Evolutionary conservation across 2,329 filamentous ascomycete species (phyloP).

Genomic region (Pseudogymnoascus sp.): DNA sequence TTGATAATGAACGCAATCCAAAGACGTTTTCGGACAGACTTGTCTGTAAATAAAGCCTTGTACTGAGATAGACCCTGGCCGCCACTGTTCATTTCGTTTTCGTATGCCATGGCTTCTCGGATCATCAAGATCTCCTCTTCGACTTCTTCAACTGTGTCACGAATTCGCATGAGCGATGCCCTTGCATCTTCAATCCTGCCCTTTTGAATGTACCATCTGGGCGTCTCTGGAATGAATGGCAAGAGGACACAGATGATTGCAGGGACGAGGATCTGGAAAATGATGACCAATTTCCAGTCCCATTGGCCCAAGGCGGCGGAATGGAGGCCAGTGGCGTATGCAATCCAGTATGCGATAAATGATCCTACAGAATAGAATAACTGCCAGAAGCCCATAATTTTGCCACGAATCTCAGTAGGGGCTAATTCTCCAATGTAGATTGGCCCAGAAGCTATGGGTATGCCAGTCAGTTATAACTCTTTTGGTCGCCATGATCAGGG

Average conservation of each 20-base stretch:
- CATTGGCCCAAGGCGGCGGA: constrained; percentile 53
- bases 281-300: constrained; percentile 67
- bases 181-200: constrained; percentile 54
- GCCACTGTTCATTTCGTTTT: constrained; percentile 59
- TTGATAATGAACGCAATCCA: constrained; percentile 60
- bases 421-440: constrained; percentile 66
- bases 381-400: constrained; percentile 65
- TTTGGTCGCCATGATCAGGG: not conserved
- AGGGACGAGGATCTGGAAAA: constrained; percentile 65
- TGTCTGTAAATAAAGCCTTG: constrained; percentile 59
- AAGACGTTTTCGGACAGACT: constrained; percentile 59
- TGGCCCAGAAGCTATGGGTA: constrained; percentile 49
- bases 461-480: constrained; percentile 12
- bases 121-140: constrained; percentile 60
- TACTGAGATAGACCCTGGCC: constrained; percentile 62
- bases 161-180: constrained; percentile 49
- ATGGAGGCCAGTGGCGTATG: constrained; percentile 54
- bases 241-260: constrained; percentile 53
- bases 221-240: constrained; percentile 61
- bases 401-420: constrained; percentile 56
- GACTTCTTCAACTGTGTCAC: constrained; percentile 57
- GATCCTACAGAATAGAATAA: constrained; percentile 59
- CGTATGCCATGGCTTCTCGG: constrained; percentile 62
- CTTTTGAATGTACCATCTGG: constrained; percentile 62
- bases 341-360: constrained; percentile 60